Evolutionary conservation across 306 rosid species (phyloP).

Genomic region (Malus sylvestris): DNA sequence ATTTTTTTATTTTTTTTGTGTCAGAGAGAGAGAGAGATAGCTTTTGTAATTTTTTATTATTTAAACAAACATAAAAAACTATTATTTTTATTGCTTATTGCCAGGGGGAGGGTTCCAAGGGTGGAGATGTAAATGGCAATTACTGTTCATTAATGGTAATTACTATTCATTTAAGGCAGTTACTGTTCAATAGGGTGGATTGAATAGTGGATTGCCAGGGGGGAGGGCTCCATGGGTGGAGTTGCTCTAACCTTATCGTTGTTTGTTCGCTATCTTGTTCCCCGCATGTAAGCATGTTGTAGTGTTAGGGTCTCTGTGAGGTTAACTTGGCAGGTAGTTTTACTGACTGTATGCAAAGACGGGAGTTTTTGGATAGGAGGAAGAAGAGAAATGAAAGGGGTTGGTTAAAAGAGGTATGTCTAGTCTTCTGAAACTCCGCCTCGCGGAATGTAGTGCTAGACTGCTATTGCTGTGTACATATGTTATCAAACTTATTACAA

Average conservation of each 20-base stretch:
- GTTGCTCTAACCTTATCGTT: background rate
- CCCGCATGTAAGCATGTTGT: background rate
- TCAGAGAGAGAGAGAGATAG: no score
- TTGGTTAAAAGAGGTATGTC: background rate
- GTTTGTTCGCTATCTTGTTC: background rate
- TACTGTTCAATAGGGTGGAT: no score
- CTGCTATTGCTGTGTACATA: conserved; percentile 4
- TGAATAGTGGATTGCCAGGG: no score
- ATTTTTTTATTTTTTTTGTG: no score
- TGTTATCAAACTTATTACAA: background rate
- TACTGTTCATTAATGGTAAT: no score
- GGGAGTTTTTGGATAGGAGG: background rate
- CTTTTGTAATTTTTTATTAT: no score
- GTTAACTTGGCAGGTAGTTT: background rate
- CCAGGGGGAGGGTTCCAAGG: no score
- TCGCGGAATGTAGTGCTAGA: background rate
- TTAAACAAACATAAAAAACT: no score
- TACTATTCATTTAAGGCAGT: no score
- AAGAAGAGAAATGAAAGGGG: background rate
- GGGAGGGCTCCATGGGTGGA: no score
- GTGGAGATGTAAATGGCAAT: no score
- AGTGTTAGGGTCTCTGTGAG: background rate
- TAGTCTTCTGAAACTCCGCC: background rate
- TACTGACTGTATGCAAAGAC: background rate
- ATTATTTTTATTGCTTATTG: no score